Conservation (phyloP, 225 moss, liverwort and hornwort genomes). For the Marchantia paleacea region DNA sequence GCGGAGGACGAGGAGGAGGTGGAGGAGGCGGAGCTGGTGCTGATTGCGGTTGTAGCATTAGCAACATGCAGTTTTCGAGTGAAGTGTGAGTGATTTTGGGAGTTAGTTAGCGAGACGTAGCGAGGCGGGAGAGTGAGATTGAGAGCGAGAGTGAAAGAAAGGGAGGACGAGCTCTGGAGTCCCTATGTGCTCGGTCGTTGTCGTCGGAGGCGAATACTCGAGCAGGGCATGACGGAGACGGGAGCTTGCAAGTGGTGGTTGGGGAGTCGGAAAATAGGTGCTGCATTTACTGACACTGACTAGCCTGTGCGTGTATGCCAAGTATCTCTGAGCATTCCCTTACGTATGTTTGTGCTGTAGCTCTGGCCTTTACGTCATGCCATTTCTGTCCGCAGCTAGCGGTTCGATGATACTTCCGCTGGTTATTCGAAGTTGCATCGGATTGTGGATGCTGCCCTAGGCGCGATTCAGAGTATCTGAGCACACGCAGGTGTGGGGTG, state of each 20-base stretch:
- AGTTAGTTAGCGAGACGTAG: neutral
- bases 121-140: neutral
- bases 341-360: neutral
- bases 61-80: too few relatives aligned
- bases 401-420: neutral
- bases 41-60: too few relatives aligned
- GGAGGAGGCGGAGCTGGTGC: neutral
- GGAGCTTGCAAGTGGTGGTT: neutral
- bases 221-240: constrained; percentile 11
- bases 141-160: neutral
- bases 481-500: neutral
- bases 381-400: constrained; percentile 5
- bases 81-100: neutral
- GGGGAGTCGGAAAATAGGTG: constrained; percentile 7
- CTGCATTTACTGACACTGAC: neutral
- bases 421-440: neutral
- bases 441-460: constrained; percentile 6
- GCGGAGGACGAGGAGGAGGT: neutral
- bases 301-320: neutral
- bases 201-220: neutral
- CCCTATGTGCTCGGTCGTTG: neutral
- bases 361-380: neutral
- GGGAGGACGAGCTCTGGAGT: neutral
- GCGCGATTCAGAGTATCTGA: neutral
- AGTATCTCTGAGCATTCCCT: neutral